Evolutionary conservation across 2,329 filamentous ascomycete genomes (phyloP), one percentile per base, ranked within the genome.

Genomic region (Phoma sp.): DNA sequence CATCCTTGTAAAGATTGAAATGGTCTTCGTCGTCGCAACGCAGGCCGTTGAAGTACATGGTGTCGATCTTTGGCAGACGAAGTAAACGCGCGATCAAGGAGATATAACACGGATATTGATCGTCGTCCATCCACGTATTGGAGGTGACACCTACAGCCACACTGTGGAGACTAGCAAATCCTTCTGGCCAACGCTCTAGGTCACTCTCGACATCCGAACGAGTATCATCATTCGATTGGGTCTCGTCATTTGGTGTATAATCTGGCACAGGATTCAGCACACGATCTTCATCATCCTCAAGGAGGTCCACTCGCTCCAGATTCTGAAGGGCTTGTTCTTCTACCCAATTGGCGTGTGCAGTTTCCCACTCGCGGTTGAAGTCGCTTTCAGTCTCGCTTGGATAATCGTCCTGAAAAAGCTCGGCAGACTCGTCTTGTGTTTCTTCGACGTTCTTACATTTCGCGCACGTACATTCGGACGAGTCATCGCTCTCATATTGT

Each of bases 101-200:
- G 6, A 14, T 4, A 5, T 18, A 40, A 17, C 10, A 14, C 6
- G 36, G 36, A 10, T 34, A 34, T 1, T 20, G 11, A 3, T 18
- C 14, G 9, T 49, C 46, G 14, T 49, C 46, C 46, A 49, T 49
- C 46, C 37, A 49, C 10, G 46, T 49, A 6, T 15, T 37, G 1
- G 46, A 40, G 15, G 23, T 17, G 2, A 49, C 20, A 28, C 46
- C 46, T 1, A 49, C n/a, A 10, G 46, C 36, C 11, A 49, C 46
- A 11, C 2, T 26, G 5, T 21, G 46, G 1, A 49, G 36, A 15
- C 28, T 26, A 2, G 7, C n/a, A n/a, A 49, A 49, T 1, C 46
- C 36, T 11, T 18, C 12, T 4, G 37, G 37, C 23, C 37, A 40
- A 1, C 2, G 23, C 2, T 26, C 18, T 3, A 6, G 7, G n/a